Base-by-base conservation (phyloP, 768 basidiomycete genomes). In the Cyathus striatus region DNA sequence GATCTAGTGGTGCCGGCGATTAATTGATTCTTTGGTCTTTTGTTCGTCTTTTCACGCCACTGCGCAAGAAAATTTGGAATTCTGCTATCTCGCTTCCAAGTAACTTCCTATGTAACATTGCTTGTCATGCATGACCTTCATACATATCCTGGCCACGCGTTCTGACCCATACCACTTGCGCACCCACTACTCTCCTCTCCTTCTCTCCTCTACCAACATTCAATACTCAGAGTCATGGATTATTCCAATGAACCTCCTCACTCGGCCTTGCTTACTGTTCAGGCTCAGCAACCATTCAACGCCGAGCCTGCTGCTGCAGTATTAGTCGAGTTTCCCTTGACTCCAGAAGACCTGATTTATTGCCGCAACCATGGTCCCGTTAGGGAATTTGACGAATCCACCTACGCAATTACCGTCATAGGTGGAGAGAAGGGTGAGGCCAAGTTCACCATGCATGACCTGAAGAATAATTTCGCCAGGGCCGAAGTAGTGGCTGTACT, bases 331-430 rank as follows among this genome's bases (percentile, higher is more conserved):
- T 80, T 80, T 52, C 55, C 70, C 5, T 46, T 76, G 44, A 87
- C 86, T 0, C 84, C 85, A 1, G 72, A 75, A 41, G 73, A 74
- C 35, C 65, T 82, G n/a, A 67, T 81, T 7, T 90, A 85, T 52
- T 78, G 77, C 46, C 77, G 86, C 24, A 88, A 88, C 52, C 86
- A 88, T 51, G 78, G 84, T 35, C 72, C 71, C 44, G 78, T 79
- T 24, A 62, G 71, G 9, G 68, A 73, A 36, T 73, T 78, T 40
- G 68, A 73, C 45, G 66, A 68, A 20, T 63, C 66, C n/a, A 53
- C 61, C 2, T 79, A 75, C 57, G 51, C 48, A 3, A 40, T 80
- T 22, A 54, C 60, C 16, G 48, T 78, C 40, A 67, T 63, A 24
- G 69, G 65, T 36, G 52, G 55, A 10, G 55, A 58, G 40, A 56